Conservation (phyloP, 1,139 yeast species). For the Yamadazyma pseudoaaseri region DNA sequence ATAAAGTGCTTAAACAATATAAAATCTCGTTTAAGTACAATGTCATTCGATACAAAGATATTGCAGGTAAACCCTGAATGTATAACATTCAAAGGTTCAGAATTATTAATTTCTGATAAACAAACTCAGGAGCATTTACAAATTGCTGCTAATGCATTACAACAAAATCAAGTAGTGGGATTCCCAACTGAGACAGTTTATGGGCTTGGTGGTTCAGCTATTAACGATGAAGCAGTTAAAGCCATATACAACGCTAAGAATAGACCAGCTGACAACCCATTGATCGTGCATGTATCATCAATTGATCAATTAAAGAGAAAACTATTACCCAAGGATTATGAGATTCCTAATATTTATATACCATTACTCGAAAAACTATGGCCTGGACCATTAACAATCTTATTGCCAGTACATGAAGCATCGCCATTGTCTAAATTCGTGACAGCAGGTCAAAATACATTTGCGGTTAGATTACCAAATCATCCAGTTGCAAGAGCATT, state of each 20-base stretch:
- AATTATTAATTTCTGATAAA: conserved; percentile 41
- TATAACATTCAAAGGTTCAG: conserved; percentile 24
- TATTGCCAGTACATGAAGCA: conserved; percentile 60
- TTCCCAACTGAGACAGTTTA: conserved; percentile 98
- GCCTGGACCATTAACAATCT: conserved; percentile 95
- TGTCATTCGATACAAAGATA: conserved; percentile 22
- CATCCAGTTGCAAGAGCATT: conserved; percentile 90
- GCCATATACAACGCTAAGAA: conserved; percentile 85
- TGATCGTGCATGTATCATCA: conserved; percentile 86
- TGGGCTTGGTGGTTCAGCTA: conserved; percentile 89
- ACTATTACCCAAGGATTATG: conserved; percentile 44
- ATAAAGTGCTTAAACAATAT: background rate
- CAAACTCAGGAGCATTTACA: conserved; percentile 49
- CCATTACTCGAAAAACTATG: conserved; percentile 68
- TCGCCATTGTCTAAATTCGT: conserved; percentile 68
- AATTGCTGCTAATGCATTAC: conserved; percentile 58
- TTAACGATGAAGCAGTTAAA: conserved; percentile 67
- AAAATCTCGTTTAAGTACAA: too few species aligned
- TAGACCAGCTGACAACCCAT: conserved; percentile 92
- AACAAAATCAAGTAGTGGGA: conserved; percentile 66
- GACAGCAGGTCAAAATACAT: conserved; percentile 84
- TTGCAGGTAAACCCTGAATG: conserved; percentile 29
- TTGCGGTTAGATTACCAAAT: conserved; percentile 86
- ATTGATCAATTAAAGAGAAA: conserved; percentile 63
- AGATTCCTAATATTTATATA: conserved; percentile 66